Base-by-base conservation (phyloP, 176 grass and related monocot species). In the Alopecurus myosuroides region DNA sequence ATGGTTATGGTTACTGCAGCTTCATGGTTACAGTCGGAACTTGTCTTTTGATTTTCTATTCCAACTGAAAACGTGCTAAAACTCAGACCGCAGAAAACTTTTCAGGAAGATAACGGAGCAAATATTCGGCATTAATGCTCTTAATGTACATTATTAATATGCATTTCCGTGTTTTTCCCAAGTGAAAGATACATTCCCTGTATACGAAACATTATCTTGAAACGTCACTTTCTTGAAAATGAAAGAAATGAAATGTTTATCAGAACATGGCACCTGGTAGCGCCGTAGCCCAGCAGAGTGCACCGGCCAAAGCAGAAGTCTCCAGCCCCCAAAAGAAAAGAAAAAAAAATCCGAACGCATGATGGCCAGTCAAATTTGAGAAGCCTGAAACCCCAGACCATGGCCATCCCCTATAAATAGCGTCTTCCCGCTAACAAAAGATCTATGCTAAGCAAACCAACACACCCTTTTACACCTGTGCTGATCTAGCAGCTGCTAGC, bases 381-480 rank as follows among this genome's bases (percentile, higher is more conserved):
- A 80, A 64, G 76, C 76, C 70, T 73, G 70, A 48, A 48, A 37
- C 60, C 89, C 74, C 62, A 18, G 18, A 11, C 73, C 45, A 19
- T 77, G 11, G 13, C 76, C 67, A 63, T 79, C 78, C 51, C 57
- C 85, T 91, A 95, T 95, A 95, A 93, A 92, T 93, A 83, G 76
- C 78, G 71, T 41, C 58, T 72, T 80, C 78, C 86, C 61, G 66
- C 40, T 36, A 79, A 78, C 77, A 73, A 68, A 70, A 76, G 30
- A 49, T 49, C 15, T 1, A 18, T 76, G 45, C 45, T 75, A 39
- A 79, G 42, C 82, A 71, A 39, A 79, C 36, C 82, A 71, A 58
- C 88, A 73, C 83, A 78, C 30, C 56, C 25, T 70, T 40, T 36
- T 72, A 74, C 77, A 70, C 79, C 56, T 82, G 18, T 20, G 26